Base-by-base conservation (phyloP, 2,329 filamentous ascomycete species). In the Colletotrichum aenigma region DNA sequence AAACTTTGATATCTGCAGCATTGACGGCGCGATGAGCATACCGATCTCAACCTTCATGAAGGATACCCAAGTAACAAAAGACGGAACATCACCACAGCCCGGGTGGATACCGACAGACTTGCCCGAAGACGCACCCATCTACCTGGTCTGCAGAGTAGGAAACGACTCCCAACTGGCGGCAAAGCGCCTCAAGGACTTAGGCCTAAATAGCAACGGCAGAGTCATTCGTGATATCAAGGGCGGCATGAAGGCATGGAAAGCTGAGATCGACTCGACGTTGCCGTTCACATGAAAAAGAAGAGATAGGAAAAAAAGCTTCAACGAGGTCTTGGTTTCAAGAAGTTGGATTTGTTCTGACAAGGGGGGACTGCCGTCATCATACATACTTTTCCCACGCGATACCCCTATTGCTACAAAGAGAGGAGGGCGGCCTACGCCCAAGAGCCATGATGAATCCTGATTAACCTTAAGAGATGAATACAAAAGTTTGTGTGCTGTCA, bases 1-100 rank as follows among this genome's bases (percentile, higher is more conserved):
- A 32, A 95, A 98, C 76, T 98, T 95, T 78, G 93, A 94, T 18
- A 92, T 98, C 60, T 96, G 94, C 77, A 92, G 89, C 76, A 88
- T 99, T 9, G 87, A 92, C 0, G 94, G 94, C 0, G 95, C 95
- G 30, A 85, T 97, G 66, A 98, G 95, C 79, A 83, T 96, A 1
- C 94, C 86, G 0, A 83, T 87, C 7, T 81, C 84, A 28, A 80
- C 92, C 0, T 94, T 93, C 80, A 94, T 91, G 15, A 87, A 84
- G 1, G 85, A 91, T 18, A 86, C 88, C 52, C 61, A 79, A 55
- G 68, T 71, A 18, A 75, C 72, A 56, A 76, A 15, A 24, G 61
- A 65, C 66, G 80, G 77, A 32, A 4, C 73, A 5, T 68, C 80
- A 10, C 78, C 78, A 34, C 77, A 80, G 6, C 79, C 79, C 3